Percentiles rank a stretch among this genome's conserved stretches.
Evolutionary conservation across 2,329 filamentous ascomycete species (phyloP).

Genomic region (Verticillium longisporum): DNA sequence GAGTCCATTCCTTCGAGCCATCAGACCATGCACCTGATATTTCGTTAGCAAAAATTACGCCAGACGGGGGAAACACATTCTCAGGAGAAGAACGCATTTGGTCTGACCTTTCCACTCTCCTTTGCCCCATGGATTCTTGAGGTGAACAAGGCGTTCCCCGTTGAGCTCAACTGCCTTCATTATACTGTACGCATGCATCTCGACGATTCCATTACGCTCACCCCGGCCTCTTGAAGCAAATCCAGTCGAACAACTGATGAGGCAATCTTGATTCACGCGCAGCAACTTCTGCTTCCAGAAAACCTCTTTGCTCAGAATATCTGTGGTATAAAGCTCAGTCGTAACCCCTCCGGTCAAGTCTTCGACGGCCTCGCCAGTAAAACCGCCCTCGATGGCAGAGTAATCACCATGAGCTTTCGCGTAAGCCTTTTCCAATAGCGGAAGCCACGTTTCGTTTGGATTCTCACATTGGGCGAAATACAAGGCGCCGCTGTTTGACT

Average conservation of each 20-base stretch:
- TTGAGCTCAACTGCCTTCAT: conserved; percentile 52
- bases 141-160: conserved; percentile 55
- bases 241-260: conserved; percentile 55
- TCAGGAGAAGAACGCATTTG: conserved; percentile 50
- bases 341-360: conserved; percentile 61
- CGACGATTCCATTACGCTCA: conserved; percentile 49
- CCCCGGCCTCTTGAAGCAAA: conserved; percentile 37
- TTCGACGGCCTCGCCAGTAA: conserved; percentile 52
- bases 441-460: conserved; percentile 74
- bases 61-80: too few species aligned
- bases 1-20: conserved; percentile 67
- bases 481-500: conserved; percentile 66
- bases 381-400: conserved; percentile 66
- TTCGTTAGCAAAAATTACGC: neutral
- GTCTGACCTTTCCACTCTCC: conserved; percentile 66
- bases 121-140: conserved; percentile 75
- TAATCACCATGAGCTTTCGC: conserved; percentile 80
- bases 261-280: conserved; percentile 71
- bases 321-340: conserved; percentile 56
- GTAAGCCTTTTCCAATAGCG: conserved; percentile 72
- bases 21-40: conserved; percentile 38
- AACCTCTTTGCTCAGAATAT: conserved; percentile 60
- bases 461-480: conserved; percentile 72
- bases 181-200: conserved; percentile 55
- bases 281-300: conserved; percentile 77